Evolutionary conservation across 192 early-diverging fungal species (phyloP), one percentile per base, ranked within the genome.

Genomic region (Podila horticola): DNA sequence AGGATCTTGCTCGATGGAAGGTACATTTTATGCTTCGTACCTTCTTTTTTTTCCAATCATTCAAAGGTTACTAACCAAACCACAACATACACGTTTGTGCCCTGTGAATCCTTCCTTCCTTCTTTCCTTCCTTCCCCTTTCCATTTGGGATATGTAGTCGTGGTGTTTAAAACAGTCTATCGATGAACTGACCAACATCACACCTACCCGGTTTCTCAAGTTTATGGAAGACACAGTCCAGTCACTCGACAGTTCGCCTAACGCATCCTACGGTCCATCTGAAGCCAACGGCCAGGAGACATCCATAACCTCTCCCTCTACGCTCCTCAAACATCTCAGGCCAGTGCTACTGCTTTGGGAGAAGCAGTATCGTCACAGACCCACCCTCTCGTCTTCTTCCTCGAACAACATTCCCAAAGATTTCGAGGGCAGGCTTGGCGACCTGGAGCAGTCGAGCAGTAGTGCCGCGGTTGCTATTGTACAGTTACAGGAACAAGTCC

Each of bases 301-400:
- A n/a, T 36, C 52, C 10, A 2, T 22, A n/a, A 55, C 19, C 24
- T 17, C 52, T 10, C 24, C 52, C 10, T 55, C 52, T 1, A 55
- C 52, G n/a, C 52, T 55, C 9, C n/a, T 26, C 24, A 26, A 55
- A 33, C 64, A 64, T 30, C 33, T 75, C 24, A 62, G 36, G 26
- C 74, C 74, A 3, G 51, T 75, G 3, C 66, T 75, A 3, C 66
- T 68, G 48, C 66, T 75, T 31, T 75, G 74, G 74, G 50, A 75
- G 13, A 33, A 67, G 33, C 73, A 74, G 51, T 30, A 51, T 33
- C n/a, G 24, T 24, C 52, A 19, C 52, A 26, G 20, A 33, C 30
- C 24, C 59, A 24, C 5, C 11, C 59, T 19, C 59, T 17, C 29
- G 1, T 6, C 59, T 24, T 17, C 30, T 30, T 17, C 17, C 29